These are phyloP conservation scores for Bonnemaisonia californica DNA, from an alignment of 31 red algal genomes.

Conservation along the genomic window DNA sequence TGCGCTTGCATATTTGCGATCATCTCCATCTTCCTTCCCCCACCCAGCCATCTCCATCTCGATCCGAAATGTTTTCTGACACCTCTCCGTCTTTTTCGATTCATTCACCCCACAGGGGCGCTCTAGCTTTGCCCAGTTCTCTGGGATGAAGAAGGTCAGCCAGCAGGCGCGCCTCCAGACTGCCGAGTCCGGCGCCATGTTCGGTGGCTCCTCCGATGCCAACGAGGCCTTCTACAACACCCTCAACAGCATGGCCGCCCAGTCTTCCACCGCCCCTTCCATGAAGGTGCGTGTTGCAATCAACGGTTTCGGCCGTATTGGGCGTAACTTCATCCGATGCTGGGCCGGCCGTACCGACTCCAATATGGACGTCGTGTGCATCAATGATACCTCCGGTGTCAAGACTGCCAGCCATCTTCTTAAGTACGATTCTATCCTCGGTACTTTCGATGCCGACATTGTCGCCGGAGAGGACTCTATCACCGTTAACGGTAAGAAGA, in stretches of 20 bases:
- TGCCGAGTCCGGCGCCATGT: constrained; percentile 49
- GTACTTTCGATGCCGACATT: constrained; percentile 85
- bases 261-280: constrained; percentile 38
- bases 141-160: constrained; percentile 79
- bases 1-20: background rate
- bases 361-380: constrained; percentile 87
- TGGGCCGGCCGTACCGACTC: constrained; percentile 80
- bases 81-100: background rate
- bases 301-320: constrained; percentile 99
- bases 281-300: constrained; percentile 98
- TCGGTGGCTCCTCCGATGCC: constrained; percentile 62
- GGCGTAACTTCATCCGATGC: constrained; percentile 96
- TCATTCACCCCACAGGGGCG: constrained; percentile 40
- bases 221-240: constrained; percentile 76
- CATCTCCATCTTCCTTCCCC: background rate
- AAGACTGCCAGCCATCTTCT: constrained; percentile 96
- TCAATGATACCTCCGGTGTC: constrained; percentile 96
- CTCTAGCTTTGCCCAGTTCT: constrained; percentile 82
- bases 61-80: background rate
- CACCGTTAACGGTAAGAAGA: constrained; percentile 85
- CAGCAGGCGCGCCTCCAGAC: constrained; percentile 57
- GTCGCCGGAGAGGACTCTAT: constrained; percentile 77
- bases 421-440: constrained; percentile 98
- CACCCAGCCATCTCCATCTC: background rate
- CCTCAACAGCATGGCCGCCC: constrained; percentile 36